Percentiles rank a stretch among this genome's conserved stretches.
phyloP scores from a whole-genome alignment of 768 basidiomycete genomes.

The Lentinus tigrinus region DNA sequence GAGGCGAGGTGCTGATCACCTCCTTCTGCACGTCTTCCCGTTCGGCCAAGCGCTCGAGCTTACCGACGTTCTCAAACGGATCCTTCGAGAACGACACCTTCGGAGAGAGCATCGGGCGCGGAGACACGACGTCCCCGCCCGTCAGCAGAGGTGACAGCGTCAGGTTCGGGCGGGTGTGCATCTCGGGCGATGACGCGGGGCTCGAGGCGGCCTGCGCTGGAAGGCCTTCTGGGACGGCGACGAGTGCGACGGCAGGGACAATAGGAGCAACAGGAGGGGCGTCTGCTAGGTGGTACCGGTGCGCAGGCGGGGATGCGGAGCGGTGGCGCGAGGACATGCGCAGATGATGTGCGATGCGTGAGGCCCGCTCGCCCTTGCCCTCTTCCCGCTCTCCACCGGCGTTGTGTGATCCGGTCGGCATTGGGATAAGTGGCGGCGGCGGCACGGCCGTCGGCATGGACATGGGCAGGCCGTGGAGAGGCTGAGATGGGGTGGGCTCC shows the following conservation, averaged over 20 bases:
- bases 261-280: constrained; percentile 9
- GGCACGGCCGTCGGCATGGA: constrained; percentile 36
- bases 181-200: constrained; percentile 5
- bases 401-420: constrained; percentile 9
- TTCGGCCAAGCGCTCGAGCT: constrained; percentile 73
- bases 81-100: constrained; percentile 52
- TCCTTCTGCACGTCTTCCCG: constrained; percentile 37
- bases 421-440: constrained; percentile 32
- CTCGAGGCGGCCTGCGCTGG: not conserved
- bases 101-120: constrained; percentile 68
- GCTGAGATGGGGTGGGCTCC: constrained; percentile 37
- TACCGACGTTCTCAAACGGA: constrained; percentile 49
- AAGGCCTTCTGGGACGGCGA: not conserved
- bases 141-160: constrained; percentile 13
- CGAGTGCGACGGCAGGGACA: not conserved
- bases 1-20: not conserved
- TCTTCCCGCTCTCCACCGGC: constrained; percentile 45
- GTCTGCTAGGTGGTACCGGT: constrained; percentile 45
- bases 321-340: constrained; percentile 54
- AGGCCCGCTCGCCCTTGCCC: constrained; percentile 60
- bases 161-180: constrained; percentile 2
- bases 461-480: constrained; percentile 30
- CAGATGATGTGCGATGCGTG: constrained; percentile 58
- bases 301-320: constrained; percentile 62
- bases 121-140: constrained; percentile 43